Evolutionary conservation across 129 eudicot species (phyloP), one percentile per base, ranked within the genome.

Genomic region (Pulicaria dysenterica): DNA sequence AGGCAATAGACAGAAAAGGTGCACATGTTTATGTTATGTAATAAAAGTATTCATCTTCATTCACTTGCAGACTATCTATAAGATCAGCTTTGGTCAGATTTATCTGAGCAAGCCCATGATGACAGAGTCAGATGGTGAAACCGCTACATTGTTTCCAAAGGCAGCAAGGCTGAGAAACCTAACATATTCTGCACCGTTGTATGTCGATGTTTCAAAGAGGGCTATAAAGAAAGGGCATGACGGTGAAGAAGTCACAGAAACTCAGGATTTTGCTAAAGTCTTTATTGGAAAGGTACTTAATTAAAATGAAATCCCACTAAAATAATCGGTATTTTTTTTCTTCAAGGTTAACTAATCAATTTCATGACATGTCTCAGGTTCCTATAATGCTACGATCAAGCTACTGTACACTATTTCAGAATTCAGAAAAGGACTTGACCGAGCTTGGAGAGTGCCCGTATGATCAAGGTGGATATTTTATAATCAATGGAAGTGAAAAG

Each of bases 381-480:
- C 98, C 98, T 59, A 94, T 90, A 66, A 94, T 94, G 98, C 91
- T 90, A 4, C 92, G 96, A 11, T 94, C 98, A 2, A 90, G 96
- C 78, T 94, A 94, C 81, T 90, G 98, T 53, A 94, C 88, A 10
- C 62, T 94, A 42, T 94, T 75, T 79, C 95, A 90, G 64, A 88
- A 84, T 61, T 90, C 96, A 2, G 98, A 94, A 82, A 90, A 90
- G 85, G 98, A 94, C 72, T 81, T 94, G 73, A 90, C 97, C 0
- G 98, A 94, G 81, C 93, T 94, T 50, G 97, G 97, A 63, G 98
- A 94, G 79, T 94, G 98, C 58, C 98, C 98, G 0, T 83, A 80
- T 77, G 98, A 94, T 83, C 98, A 94, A 71, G 98, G 98, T 78
- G 98, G 98, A 56, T 94, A 94, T 79, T 94, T 94, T 78, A 94